phyloP scores from a whole-genome alignment of 805 yeast species.

The Cyberlindnera veronae region DNA sequence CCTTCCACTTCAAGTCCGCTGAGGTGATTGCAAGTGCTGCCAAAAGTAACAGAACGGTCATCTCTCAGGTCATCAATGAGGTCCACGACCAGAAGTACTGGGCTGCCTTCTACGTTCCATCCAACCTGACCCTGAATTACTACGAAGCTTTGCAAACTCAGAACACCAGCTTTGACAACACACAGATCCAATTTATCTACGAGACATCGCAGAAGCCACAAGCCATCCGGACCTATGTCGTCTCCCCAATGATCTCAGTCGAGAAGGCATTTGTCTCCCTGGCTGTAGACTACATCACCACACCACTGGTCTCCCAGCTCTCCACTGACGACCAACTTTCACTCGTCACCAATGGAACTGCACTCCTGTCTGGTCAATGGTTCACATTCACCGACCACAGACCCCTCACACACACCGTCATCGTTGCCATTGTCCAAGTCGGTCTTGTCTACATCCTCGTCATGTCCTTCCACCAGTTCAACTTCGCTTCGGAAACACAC shows the following conservation, averaged over 20 bases:
- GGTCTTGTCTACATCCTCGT: slow-evolving; percentile 67
- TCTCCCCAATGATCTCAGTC: slow-evolving; percentile 33
- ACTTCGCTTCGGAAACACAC: slow-evolving; percentile 50
- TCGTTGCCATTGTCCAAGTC: slow-evolving; percentile 59
- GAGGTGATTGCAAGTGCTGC: slow-evolving; percentile 6
- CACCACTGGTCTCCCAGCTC: slow-evolving; percentile 16
- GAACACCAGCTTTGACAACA: slow-evolving; percentile 12
- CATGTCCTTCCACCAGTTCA: slow-evolving; percentile 64
- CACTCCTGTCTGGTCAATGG: slow-evolving; percentile 15
- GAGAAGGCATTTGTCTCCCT: slow-evolving; percentile 12
- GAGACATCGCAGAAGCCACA: slow-evolving; percentile 59
- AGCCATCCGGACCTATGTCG: slow-evolving; percentile 38
- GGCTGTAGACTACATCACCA: slow-evolving; percentile 21
- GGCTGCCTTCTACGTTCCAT: slow-evolving; percentile 50
- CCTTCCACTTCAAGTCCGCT: slow-evolving; percentile 15
- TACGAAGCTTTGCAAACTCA: slow-evolving; percentile 17
- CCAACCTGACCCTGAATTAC: slow-evolving; percentile 38
- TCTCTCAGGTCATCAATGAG: slow-evolving; percentile 36
- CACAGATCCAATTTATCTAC: slow-evolving; percentile 37
- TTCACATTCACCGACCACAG: slow-evolving; percentile 34
- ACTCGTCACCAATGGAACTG: slow-evolving; percentile 28
- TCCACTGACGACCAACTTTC: slow-evolving; percentile 2
- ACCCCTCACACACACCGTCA: slow-evolving; percentile 42
- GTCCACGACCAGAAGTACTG: slow-evolving; percentile 55
- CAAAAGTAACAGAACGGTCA: slow-evolving; percentile 10